These are phyloP conservation scores for Yamadazyma blattariae DNA, from an alignment of 1,139 yeast species.

Conservation along the genomic window DNA sequence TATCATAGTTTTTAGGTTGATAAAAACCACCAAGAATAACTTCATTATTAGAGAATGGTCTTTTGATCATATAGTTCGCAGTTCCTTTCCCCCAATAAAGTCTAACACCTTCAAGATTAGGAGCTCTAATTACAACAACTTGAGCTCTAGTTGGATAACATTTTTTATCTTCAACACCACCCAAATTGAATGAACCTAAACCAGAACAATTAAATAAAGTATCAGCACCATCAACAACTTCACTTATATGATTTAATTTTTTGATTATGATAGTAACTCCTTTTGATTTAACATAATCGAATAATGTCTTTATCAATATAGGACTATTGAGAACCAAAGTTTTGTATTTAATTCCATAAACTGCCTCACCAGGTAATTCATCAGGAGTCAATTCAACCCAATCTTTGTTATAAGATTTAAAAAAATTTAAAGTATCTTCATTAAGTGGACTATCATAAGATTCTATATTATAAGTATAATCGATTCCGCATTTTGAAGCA, in stretches of 20 bases:
- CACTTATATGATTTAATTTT: conserved; percentile 27
- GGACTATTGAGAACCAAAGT: conserved; percentile 70
- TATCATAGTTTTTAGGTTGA: conserved; percentile 57
- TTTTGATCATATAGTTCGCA: conserved; percentile 66
- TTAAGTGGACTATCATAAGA: conserved; percentile 29
- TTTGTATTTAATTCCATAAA: conserved; percentile 50
- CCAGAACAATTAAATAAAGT: conserved; percentile 72
- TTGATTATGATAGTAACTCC: conserved; percentile 12
- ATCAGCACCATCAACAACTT: conserved; percentile 55
- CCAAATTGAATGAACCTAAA: conserved; percentile 58
- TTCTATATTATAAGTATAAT: conserved; percentile 10
- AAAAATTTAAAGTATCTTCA: conserved; percentile 16
- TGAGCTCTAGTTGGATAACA: conserved; percentile 72
- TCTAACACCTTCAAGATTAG: conserved; percentile 49
- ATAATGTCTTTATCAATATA: conserved; percentile 8
- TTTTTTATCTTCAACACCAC: conserved; percentile 54
- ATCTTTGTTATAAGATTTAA: conserved; percentile 3
- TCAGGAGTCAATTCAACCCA: neutral
- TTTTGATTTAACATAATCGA: conserved; percentile 8
- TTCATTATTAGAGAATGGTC: conserved; percentile 52
- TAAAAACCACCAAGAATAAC: conserved; percentile 67
- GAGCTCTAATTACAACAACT: conserved; percentile 60
- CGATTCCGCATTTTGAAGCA: conserved; percentile 15
- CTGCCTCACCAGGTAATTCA: conserved; percentile 30
- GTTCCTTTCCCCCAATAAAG: conserved; percentile 39